Evolutionary conservation across 2,329 filamentous ascomycete genomes (phyloP).

Genomic region (Albifimbria verrucaria): DNA sequence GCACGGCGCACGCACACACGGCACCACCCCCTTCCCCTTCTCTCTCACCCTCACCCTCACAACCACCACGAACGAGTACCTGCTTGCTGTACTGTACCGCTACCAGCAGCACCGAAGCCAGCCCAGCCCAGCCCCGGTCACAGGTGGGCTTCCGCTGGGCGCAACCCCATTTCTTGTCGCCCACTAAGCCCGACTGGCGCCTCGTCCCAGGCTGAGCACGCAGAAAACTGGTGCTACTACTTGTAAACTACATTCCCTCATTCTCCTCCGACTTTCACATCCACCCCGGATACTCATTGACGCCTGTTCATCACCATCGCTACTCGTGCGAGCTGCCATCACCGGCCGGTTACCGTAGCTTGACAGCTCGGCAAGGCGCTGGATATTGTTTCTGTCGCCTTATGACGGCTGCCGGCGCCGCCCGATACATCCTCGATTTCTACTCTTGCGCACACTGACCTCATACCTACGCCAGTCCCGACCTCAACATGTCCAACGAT

Average conservation of each 20-base stretch:
- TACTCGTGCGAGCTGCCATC: neutral
- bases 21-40: neutral
- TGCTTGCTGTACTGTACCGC: no score
- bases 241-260: neutral
- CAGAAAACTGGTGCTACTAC: neutral
- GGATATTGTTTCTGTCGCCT: neutral
- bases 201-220: neutral
- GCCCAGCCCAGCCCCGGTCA: neutral
- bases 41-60: neutral
- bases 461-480: neutral
- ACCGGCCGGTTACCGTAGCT: neutral
- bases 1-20: no score
- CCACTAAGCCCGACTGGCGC: neutral
- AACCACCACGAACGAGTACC: neutral
- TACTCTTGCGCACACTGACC: neutral
- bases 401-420: neutral
- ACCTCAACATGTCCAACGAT: slow-evolving; percentile 56
- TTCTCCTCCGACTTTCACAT: neutral
- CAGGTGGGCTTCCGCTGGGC: neutral
- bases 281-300: no score
- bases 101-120: no score
- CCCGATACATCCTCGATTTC: neutral
- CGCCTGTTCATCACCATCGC: neutral
- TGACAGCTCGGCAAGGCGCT: neutral
- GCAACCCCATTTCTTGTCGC: neutral